phyloP scores from a whole-genome alignment of 148 eudicot species.

The Rhododendron ferrugineum region DNA sequence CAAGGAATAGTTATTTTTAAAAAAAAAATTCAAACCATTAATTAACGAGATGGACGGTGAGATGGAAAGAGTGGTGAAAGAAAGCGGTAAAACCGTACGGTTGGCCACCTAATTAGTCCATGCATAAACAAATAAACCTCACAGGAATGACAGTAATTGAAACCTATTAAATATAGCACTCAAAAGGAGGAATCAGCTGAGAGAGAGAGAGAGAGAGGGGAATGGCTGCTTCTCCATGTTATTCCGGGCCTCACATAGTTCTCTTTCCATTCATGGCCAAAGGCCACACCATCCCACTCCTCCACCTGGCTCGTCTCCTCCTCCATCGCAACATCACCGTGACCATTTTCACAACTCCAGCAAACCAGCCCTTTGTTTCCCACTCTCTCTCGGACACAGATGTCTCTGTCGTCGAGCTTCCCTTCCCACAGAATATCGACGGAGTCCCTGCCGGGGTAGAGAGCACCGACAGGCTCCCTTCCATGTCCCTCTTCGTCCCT shows the following conservation, averaged over 20 bases:
- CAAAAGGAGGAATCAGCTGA: not conserved
- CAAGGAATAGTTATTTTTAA: too few relatives aligned
- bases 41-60: too few relatives aligned
- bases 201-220: not conserved
- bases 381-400: constrained; percentile 23
- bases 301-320: constrained; percentile 55
- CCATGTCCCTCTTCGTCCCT: constrained; percentile 45
- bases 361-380: constrained; percentile 47
- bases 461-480: constrained; percentile 66
- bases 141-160: not conserved
- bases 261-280: constrained; percentile 86
- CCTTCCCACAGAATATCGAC: constrained; percentile 30
- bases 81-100: too few relatives aligned
- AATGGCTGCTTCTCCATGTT: not conserved
- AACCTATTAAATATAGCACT: not conserved
- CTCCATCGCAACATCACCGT: constrained; percentile 36
- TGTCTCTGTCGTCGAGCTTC: constrained; percentile 34
- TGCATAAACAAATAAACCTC: not conserved
- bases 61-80: too few relatives aligned
- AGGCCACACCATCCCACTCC: constrained; percentile 77
- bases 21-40: too few relatives aligned
- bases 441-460: constrained; percentile 39
- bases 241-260: not conserved
- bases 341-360: constrained; percentile 69
- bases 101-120: not conserved